Evolutionary conservation across 163 green algal species (phyloP), one percentile per base, ranked within the genome.

Genomic region (Scenedesmus sp.): DNA sequence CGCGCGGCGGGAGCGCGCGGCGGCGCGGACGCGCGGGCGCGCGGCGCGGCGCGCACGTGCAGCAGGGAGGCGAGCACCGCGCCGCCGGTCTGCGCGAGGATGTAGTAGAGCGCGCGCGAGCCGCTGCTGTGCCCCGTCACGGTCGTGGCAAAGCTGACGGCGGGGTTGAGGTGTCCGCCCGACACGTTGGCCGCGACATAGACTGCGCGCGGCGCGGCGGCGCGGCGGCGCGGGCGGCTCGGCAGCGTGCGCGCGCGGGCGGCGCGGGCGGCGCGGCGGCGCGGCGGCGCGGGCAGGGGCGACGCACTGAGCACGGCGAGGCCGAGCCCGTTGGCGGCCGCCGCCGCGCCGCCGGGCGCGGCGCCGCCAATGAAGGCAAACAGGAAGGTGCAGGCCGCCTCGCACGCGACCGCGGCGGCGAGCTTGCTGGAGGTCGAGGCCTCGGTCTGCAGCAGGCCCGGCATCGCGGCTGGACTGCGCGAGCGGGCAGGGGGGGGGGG

Each of bases 131-230:
- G 70, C 3, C 70, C 70, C 6, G 70, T 78, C 17, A 48, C 57
- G 18, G 60, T 4, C 10, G 70, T 78, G 39, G 70, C 70, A 14
- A 70, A 36, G 31, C 56, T 78, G 36, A 78, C 91, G 3, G 89
- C 91, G 5, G 91, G 91, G 76, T 95, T 95, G n/a, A 95, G 81
- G 75, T 95, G 91, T 0, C 86, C 91, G 10, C 91, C 91, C 28
- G 79, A 89, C 1, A 94, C 81, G 64, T 94, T 93, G 57, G 85
- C 85, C 6, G 91, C 91, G 6, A 88, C 84, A 45, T 93, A 95
- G 9, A 94, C 86, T 34, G 84, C 67, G 26, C 75, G 70, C 22
- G n/a, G n/a, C n/a, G n/a, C n/a, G n/a, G n/a, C n/a, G n/a, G n/a
- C n/a, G n/a, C n/a, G n/a, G n/a, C n/a, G n/a, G n/a, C n/a, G n/a